Base-by-base conservation (phyloP, 2,329 filamentous ascomycete species). In the Alternaria gaisen region DNA sequence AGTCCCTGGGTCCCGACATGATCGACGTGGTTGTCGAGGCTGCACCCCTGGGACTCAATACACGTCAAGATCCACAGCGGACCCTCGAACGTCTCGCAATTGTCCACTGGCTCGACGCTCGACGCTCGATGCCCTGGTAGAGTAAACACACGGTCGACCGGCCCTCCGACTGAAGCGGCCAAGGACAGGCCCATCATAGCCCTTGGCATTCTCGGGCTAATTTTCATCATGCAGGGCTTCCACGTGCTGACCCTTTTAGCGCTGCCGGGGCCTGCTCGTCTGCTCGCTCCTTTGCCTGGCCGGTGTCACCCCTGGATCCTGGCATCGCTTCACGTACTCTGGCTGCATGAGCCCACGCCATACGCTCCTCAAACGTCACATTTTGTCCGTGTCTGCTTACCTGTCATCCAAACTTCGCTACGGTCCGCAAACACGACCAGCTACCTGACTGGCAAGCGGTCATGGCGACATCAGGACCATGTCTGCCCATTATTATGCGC, bases 181-280 rank as follows among this genome's bases (percentile, higher is more conserved):
- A 38, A 44, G 51, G 43, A 48, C 52, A 55, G 51, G 51, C 26
- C 46, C 44, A 55, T 43, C 20, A 20, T 41, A 40, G 58, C 20
- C 50, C 53, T 51, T 56, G 44, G 53, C 53, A 42, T 42, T 41
- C 57, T 57, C 59, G 62, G 63, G 34, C 50, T 58, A 63, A 60
- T 60, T 60, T 53, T 40, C 47, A 53, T 12, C 30, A 62, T 56
- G 58, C 70, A 71, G 65, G 70, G 68, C 55, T 53, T 58, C 70
- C 70, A 72, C 70, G 70, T 72, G 70, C 66, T 63, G 60, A 55
- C 61, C 50, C 46, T 38, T 53, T 66, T 67, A 56, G 65, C 60
- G 55, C 34, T 18, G 47, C 51, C 53, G 51, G 57, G 55, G 52
- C 60, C 30, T 51, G 48, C 48, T 48, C 48, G 43, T 56, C 53